Conservation (phyloP, 1,139 yeast genomes). For the Sugiyamaella novakii region DNA sequence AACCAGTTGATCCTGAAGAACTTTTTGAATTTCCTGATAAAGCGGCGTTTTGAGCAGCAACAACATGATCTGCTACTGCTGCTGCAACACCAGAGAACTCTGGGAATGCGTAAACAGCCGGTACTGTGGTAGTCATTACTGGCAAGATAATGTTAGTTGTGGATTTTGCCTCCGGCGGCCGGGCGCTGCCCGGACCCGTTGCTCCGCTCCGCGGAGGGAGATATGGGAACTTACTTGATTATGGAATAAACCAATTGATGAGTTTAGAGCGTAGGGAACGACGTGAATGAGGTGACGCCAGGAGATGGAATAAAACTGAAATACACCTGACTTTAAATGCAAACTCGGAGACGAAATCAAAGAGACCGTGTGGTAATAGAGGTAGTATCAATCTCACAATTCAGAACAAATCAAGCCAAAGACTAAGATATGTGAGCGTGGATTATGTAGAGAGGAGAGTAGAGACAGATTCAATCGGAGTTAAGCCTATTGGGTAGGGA, state of each 20-base stretch:
- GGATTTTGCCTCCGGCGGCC: constrained; percentile 6
- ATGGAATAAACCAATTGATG: too few species aligned
- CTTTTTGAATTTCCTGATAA: constrained; percentile 36
- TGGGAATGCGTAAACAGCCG: constrained; percentile 86
- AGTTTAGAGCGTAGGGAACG: too few species aligned
- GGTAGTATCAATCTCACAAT: too few species aligned
- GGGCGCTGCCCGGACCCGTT: constrained; percentile 11
- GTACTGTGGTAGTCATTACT: constrained; percentile 86
- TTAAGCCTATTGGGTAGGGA: too few species aligned
- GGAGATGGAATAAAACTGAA: not conserved
- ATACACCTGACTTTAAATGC: too few species aligned
- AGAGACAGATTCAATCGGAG: too few species aligned
- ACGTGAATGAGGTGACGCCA: not conserved
- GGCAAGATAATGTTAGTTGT: not conserved
- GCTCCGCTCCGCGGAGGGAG: not conserved
- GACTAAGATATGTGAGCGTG: too few species aligned
- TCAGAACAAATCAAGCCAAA: too few species aligned
- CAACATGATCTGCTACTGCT: constrained; percentile 91
- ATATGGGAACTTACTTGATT: not conserved
- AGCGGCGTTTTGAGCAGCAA: constrained; percentile 78
- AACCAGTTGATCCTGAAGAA: constrained; percentile 14
- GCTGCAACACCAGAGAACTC: constrained; percentile 89
- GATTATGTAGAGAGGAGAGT: too few species aligned
- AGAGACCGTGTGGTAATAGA: too few species aligned
- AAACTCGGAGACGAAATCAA: too few species aligned